phyloP scores from a whole-genome alignment of 352 stramenopile species.

The Thalassiosira hispida region DNA sequence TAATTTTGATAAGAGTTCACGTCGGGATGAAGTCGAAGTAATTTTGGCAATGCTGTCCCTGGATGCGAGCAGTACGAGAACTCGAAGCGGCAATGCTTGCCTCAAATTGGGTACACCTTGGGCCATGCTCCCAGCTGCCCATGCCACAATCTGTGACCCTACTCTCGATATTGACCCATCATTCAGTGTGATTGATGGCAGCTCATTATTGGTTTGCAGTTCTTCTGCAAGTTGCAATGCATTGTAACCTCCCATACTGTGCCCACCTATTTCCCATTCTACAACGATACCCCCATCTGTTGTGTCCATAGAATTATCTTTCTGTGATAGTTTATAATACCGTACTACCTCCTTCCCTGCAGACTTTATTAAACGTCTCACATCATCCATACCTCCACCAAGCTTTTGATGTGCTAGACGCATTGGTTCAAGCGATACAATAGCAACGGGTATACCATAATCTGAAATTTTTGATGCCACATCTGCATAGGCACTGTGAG shows the following conservation, averaged over 20 bases:
- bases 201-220: constrained; percentile 22
- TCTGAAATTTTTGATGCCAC: constrained; percentile 40
- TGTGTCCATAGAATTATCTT: not conserved
- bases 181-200: constrained; percentile 14
- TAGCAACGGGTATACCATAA: constrained; percentile 34
- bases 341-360: constrained; percentile 30
- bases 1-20: constrained; percentile 26
- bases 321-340: constrained; percentile 22
- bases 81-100: constrained; percentile 12
- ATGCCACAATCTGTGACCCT: constrained; percentile 31
- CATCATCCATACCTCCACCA: constrained; percentile 32
- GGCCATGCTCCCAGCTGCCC: constrained; percentile 27
- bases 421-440: constrained; percentile 42
- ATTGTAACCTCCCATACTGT: constrained; percentile 45
- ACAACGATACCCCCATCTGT: constrained; percentile 13
- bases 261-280: constrained; percentile 39
- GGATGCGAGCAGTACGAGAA: constrained; percentile 35
- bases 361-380: constrained; percentile 26
- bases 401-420: constrained; percentile 35
- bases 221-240: constrained; percentile 41
- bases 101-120: constrained; percentile 36
- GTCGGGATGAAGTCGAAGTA: constrained; percentile 25
- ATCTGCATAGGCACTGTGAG: constrained; percentile 30
- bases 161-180: constrained; percentile 47
- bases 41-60: constrained; percentile 39